Evolutionary conservation across 2,329 filamentous ascomycete species (phyloP).

Genomic region (Exserohilum rostratum): DNA sequence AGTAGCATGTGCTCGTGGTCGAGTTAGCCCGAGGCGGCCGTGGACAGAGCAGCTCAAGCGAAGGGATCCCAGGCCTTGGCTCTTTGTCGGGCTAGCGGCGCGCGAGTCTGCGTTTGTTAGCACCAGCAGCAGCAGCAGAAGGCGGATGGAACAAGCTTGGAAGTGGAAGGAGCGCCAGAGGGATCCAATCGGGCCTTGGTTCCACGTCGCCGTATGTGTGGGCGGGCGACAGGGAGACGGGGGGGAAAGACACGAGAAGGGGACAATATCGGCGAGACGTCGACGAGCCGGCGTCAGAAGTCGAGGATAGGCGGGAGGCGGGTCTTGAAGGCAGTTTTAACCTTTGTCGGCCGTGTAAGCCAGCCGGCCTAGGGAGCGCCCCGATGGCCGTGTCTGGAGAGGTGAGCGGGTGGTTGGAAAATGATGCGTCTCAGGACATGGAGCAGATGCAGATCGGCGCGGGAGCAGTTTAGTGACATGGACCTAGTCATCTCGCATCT

Average conservation of each 20-base stretch:
- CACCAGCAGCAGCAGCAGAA: slow-evolving; percentile 4
- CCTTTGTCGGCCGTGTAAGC: not conserved
- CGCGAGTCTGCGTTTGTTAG: not conserved
- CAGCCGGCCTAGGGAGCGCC: too few species aligned
- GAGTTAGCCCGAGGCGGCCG: too few species aligned
- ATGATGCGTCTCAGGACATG: too few species aligned
- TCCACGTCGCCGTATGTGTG: not conserved
- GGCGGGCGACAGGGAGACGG: not conserved
- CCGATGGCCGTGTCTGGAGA: not conserved
- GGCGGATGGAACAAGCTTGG: slow-evolving; percentile 13
- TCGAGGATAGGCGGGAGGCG: not conserved
- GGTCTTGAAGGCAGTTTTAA: slow-evolving; percentile 1
- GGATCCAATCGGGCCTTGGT: slow-evolving; percentile 7
- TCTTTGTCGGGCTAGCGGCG: too few species aligned
- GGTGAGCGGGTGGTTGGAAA: too few species aligned
- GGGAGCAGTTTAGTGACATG: too few species aligned
- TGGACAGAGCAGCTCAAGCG: too few species aligned
- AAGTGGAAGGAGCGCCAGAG: slow-evolving; percentile 11
- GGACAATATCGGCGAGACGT: slow-evolving; percentile 11
- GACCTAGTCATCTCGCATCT: too few species aligned
- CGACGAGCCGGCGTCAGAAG: not conserved
- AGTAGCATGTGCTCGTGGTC: too few species aligned
- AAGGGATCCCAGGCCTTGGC: too few species aligned
- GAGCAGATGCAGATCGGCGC: too few species aligned
- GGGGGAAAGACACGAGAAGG: too few species aligned